phyloP scores from a whole-genome alignment of 345 rosid genomes.

The Nephelium lappaceum region DNA sequence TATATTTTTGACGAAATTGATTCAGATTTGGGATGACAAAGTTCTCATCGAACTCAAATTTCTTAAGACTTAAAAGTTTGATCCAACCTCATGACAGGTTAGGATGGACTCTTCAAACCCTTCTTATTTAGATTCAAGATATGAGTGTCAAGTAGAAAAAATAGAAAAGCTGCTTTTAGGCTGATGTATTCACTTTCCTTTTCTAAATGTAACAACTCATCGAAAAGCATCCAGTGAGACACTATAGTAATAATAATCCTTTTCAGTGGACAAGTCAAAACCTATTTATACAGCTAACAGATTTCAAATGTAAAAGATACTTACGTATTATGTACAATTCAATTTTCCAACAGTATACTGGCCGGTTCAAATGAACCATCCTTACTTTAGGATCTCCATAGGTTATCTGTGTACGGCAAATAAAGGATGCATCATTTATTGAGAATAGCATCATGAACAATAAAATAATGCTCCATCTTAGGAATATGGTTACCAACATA shows the following conservation, averaged over 20 bases:
- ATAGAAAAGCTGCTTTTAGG: too few relatives aligned
- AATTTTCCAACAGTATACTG: slow-evolving; percentile 72
- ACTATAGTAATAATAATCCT: background rate
- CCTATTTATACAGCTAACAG: slow-evolving; percentile 4
- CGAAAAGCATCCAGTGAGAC: background rate
- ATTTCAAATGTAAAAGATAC: slow-evolving; percentile 25
- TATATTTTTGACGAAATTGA: background rate
- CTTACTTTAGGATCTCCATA: slow-evolving; percentile 94
- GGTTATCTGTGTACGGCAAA: slow-evolving; percentile 61
- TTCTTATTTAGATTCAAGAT: background rate
- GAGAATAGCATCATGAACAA: background rate
- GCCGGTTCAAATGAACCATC: slow-evolving; percentile 75
- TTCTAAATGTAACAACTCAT: background rate
- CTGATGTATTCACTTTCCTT: background rate
- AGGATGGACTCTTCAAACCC: background rate
- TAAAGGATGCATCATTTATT: slow-evolving; percentile 6
- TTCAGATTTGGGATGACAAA: background rate
- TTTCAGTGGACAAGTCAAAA: background rate
- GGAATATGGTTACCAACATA: slow-evolving; percentile 69
- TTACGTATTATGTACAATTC: slow-evolving; percentile 78
- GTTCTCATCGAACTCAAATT: background rate
- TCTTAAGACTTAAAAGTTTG: background rate
- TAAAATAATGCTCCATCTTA: slow-evolving; percentile 5
- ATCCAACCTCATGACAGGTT: background rate
- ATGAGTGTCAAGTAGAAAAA: too few relatives aligned